Conservation (phyloP, 139 green algal genomes). For the Chlorella sorokiniana region DNA sequence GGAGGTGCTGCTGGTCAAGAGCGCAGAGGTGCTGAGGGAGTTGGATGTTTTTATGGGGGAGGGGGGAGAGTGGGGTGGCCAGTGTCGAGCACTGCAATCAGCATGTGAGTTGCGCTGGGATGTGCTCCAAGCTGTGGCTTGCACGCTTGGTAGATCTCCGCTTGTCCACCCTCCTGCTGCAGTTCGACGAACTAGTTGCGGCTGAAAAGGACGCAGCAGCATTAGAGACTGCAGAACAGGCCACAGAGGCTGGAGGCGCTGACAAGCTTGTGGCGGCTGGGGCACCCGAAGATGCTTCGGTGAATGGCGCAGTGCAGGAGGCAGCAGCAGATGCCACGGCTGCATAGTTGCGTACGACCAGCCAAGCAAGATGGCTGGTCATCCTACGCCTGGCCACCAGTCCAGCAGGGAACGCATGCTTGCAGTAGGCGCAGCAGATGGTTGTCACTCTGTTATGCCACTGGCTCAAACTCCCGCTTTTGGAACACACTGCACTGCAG, state of each 20-base stretch:
- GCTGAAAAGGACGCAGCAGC: conserved; percentile 33
- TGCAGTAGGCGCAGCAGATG: too few species aligned
- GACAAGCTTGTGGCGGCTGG: neutral
- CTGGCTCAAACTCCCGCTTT: too few species aligned
- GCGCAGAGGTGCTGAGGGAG: conserved; percentile 16
- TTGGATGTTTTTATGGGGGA: too few species aligned
- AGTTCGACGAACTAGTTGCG: conserved; percentile 72
- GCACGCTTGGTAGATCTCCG: neutral
- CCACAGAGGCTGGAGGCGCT: neutral
- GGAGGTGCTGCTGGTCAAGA: conserved; percentile 78
- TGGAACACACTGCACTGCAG: too few species aligned
- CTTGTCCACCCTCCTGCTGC: neutral
- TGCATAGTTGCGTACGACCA: too few species aligned
- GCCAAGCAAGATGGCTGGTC: too few species aligned
- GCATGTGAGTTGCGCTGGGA: neutral
- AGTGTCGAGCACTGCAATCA: neutral
- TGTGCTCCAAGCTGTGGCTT: neutral
- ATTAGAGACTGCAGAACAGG: conserved; percentile 1
- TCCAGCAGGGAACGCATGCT: too few species aligned
- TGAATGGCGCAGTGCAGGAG: neutral
- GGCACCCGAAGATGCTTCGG: neutral
- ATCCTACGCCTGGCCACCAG: too few species aligned
- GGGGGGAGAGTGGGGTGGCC: neutral
- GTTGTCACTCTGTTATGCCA: too few species aligned
- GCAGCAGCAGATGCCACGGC: neutral